Conservation (phyloP, 2,329 filamentous ascomycete species). For the Arthroderma uncinatum region DNA sequence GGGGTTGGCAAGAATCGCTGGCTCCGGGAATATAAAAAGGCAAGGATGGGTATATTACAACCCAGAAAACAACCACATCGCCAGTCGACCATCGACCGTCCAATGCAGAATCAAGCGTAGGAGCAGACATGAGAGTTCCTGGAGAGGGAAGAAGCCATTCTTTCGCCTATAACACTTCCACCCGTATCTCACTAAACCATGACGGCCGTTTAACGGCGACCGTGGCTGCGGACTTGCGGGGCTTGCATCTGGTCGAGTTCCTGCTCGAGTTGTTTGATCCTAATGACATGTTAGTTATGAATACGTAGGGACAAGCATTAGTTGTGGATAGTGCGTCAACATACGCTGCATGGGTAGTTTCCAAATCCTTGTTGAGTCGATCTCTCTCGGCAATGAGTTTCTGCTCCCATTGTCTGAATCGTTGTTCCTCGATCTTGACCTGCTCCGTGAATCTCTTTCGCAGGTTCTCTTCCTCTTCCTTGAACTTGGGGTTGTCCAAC, state of each 20-base stretch:
- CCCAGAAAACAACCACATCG: slow-evolving; percentile 1
- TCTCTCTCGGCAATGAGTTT: slow-evolving; percentile 98
- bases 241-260: slow-evolving; percentile 93
- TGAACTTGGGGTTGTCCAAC: slow-evolving; percentile 99
- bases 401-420: slow-evolving; percentile 99
- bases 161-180: background rate
- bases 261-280: slow-evolving; percentile 52
- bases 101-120: background rate
- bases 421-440: slow-evolving; percentile 99
- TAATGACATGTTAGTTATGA: slow-evolving; percentile 24
- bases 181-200: slow-evolving; percentile 3
- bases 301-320: background rate
- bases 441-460: slow-evolving; percentile 99
- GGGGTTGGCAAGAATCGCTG: slow-evolving; percentile 13
- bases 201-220: slow-evolving; percentile 61
- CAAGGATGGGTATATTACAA: slow-evolving; percentile 3
- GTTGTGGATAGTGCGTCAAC: slow-evolving; percentile 16
- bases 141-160: background rate
- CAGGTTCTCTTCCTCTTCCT: slow-evolving; percentile 97
- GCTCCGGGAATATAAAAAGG: slow-evolving; percentile 12
- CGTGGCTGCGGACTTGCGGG: slow-evolving; percentile 78
- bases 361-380: slow-evolving; percentile 98
- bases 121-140: background rate
- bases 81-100: background rate
- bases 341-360: slow-evolving; percentile 80